Conservation (phyloP, 2,329 filamentous ascomycete species). For the Pseudopithomyces chartarum region DNA sequence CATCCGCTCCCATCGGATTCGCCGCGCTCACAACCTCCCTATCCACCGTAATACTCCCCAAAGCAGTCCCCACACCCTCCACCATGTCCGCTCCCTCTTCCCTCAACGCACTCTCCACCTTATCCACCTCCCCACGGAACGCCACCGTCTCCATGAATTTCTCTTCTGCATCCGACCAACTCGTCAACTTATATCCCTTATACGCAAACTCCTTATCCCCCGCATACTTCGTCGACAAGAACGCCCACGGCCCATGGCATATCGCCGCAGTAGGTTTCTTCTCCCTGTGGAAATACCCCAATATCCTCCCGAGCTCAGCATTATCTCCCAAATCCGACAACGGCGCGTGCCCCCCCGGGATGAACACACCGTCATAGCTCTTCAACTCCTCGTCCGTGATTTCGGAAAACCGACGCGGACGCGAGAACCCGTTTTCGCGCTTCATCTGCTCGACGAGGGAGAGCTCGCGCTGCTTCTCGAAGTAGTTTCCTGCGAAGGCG, state of each 20-base stretch:
- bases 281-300: constrained; percentile 48
- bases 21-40: constrained; percentile 45
- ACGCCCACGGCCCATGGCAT: constrained; percentile 55
- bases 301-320: constrained; percentile 49
- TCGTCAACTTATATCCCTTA: constrained; percentile 53
- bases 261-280: constrained; percentile 52
- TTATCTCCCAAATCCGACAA: constrained; percentile 50
- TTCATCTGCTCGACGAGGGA: constrained; percentile 53
- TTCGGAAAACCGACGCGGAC: constrained; percentile 44
- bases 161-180: constrained; percentile 54
- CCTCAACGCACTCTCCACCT: constrained; percentile 47
- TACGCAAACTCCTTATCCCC: constrained; percentile 48
- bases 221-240: constrained; percentile 48
- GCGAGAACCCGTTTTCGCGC: constrained; percentile 50
- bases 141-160: constrained; percentile 52
- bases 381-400: constrained; percentile 49
- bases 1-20: constrained; percentile 40
- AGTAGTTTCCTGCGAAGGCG: constrained; percentile 54
- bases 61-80: constrained; percentile 46
- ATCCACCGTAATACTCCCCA: constrained; percentile 51
- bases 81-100: constrained; percentile 52
- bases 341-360: constrained; percentile 54
- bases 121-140: constrained; percentile 49
- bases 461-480: constrained; percentile 48
- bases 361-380: constrained; percentile 49